Evolutionary conservation across 2,329 filamentous ascomycete species (phyloP).

Genomic region (Endoconidiophora laricicola): DNA sequence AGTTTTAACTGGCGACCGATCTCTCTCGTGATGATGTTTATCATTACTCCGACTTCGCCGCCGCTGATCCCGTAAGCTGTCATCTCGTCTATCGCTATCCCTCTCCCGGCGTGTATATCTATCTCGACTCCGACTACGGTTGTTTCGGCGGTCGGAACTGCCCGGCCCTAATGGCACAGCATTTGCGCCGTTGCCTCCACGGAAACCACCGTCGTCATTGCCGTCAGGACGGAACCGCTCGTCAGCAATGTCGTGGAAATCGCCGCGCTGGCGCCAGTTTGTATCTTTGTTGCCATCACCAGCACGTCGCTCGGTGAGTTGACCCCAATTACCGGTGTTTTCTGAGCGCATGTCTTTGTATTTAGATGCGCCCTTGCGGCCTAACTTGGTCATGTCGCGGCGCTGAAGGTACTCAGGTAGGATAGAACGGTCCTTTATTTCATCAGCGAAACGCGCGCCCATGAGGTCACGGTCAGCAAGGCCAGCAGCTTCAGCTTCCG

Average conservation of each 20-base stretch:
- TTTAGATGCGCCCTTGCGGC: conserved; percentile 77
- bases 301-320: conserved; percentile 34
- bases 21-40: conserved; percentile 17
- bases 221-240: conserved; percentile 53
- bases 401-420: conserved; percentile 86
- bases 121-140: conserved; percentile 13
- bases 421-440: conserved; percentile 64
- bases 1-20: conserved; percentile 15
- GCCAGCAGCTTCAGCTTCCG: conserved; percentile 58
- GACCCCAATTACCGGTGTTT: conserved; percentile 79
- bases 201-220: conserved; percentile 39
- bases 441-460: conserved; percentile 67
- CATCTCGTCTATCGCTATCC: conserved; percentile 16
- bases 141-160: conserved; percentile 17
- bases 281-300: conserved; percentile 18
- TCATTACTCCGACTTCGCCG: conserved; percentile 16
- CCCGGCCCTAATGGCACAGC: conserved; percentile 49
- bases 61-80: conserved; percentile 16
- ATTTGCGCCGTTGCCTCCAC: conserved; percentile 47
- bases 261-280: conserved; percentile 17
- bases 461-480: conserved; percentile 71
- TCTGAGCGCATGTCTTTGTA: conserved; percentile 79
- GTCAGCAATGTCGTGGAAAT: conserved; percentile 29
- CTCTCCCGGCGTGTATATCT: conserved; percentile 14
- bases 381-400: conserved; percentile 82